A percentile compares a stretch with the other conserved stretches of the same genome.
phyloP scores from a whole-genome alignment of 2,329 filamentous ascomycete genomes.

The Fusarium stilboides region DNA sequence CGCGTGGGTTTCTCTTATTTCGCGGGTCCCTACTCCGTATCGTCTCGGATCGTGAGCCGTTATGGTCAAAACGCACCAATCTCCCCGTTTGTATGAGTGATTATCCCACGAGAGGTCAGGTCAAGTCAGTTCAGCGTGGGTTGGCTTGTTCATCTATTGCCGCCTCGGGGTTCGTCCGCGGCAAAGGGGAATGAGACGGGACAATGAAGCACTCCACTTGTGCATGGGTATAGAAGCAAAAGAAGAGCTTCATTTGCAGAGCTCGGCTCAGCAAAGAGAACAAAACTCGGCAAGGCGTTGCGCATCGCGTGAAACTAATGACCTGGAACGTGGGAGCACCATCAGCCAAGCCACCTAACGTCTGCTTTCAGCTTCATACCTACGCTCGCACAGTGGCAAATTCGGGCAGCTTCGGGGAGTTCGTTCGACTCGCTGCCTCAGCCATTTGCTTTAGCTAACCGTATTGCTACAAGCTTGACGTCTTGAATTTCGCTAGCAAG shows the following conservation, averaged over 20 bases:
- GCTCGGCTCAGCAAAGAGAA: slow-evolving; percentile 14
- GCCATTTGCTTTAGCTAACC: slow-evolving; percentile 27
- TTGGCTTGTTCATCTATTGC: slow-evolving; percentile 9
- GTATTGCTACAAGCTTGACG: slow-evolving; percentile 18
- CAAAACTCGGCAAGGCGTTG: slow-evolving; percentile 19
- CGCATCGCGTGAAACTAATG: background rate
- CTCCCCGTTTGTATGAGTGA: slow-evolving; percentile 30
- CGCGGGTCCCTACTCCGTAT: slow-evolving; percentile 20
- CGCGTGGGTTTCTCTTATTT: slow-evolving; percentile 33
- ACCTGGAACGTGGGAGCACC: slow-evolving; percentile 32
- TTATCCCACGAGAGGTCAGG: slow-evolving; percentile 22
- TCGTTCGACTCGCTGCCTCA: slow-evolving; percentile 17
- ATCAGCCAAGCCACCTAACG: slow-evolving; percentile 9
- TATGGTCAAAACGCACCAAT: slow-evolving; percentile 12
- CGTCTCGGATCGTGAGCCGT: slow-evolving; percentile 17
- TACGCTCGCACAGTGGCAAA: slow-evolving; percentile 12
- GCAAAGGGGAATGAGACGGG: slow-evolving; percentile 9
- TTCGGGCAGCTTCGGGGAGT: slow-evolving; percentile 40
- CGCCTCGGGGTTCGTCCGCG: slow-evolving; percentile 22
- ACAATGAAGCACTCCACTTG: slow-evolving; percentile 31
- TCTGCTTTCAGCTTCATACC: slow-evolving; percentile 7
- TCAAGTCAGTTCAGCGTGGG: slow-evolving; percentile 18
- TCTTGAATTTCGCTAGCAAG: slow-evolving; percentile 14
- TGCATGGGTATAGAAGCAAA: slow-evolving; percentile 8
- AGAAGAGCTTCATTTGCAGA: slow-evolving; percentile 7